Evolutionary conservation across 805 yeast species (phyloP).

Genomic region (Cyberlindnera maclurae): DNA sequence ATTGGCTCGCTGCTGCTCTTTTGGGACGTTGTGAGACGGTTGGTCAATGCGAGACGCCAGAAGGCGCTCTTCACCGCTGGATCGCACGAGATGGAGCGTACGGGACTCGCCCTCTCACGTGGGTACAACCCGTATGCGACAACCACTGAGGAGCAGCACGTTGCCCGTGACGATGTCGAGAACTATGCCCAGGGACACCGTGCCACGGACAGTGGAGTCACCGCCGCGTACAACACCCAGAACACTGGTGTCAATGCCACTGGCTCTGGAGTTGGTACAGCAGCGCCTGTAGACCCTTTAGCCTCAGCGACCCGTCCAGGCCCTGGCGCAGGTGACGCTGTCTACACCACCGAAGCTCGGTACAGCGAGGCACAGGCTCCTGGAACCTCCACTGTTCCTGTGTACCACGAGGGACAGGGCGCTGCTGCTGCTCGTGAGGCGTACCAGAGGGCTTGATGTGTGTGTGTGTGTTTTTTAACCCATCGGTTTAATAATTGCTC

Average conservation of each 20-base stretch:
- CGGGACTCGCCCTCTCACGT: background rate
- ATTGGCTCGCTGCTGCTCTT: conserved; percentile 21
- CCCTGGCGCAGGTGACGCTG: too few relatives aligned
- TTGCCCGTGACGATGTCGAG: background rate
- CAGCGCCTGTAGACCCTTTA: too few relatives aligned
- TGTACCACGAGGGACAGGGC: too few relatives aligned
- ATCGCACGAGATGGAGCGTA: background rate
- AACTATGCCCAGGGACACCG: background rate
- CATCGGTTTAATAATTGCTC: too few relatives aligned
- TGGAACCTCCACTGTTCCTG: too few relatives aligned
- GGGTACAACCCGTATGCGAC: background rate
- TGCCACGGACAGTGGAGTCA: background rate
- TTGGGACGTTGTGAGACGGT: conserved; percentile 22
- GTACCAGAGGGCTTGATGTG: background rate
- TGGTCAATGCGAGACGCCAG: conserved; percentile 3
- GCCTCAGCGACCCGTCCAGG: too few relatives aligned
- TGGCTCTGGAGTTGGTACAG: too few relatives aligned
- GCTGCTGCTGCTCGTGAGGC: background rate
- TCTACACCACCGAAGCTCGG: too few relatives aligned
- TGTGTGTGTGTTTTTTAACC: too few relatives aligned
- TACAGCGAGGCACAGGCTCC: too few relatives aligned
- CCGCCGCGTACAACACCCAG: background rate
- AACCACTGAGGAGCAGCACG: too few relatives aligned
- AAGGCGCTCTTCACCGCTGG: background rate
- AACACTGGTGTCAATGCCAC: background rate